Evolutionary conservation across 2,329 filamentous ascomycete species (phyloP), one percentile per base, ranked within the genome.

Genomic region (Verticillium tricorpus): DNA sequence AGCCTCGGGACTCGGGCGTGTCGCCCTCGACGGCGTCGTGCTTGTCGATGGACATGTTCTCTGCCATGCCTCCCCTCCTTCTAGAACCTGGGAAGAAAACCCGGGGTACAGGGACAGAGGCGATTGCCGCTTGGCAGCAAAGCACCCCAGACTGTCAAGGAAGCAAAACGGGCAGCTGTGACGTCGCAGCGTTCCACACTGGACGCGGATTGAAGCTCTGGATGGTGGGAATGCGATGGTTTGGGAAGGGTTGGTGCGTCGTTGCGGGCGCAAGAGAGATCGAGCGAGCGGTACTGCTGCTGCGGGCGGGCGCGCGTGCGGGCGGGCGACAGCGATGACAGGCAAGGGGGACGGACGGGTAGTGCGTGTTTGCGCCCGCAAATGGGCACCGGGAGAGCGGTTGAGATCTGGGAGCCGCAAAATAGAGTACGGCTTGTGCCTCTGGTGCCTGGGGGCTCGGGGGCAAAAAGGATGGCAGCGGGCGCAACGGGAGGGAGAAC

Each of bases 1-100:
- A 88, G 66, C 78, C 83, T 70, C 81, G 76, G 60, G 86, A 88
- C 64, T 88, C 86, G 63, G 87, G 85, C 64, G 83, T 85, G 65
- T 86, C 84, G 65, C 87, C 83, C 73, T 84, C 81, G 69, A 76
- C 74, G 61, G 75, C 76, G 72, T 82, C 82, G 76, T 84, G 83
- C 73, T 83, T 82, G 73, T 88, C 85, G 74, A 88, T 85, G 68
- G 86, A 88, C 86, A 88, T 89, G 68, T 80, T 85, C 76, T 87
- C 85, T 77, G 84, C 83, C 85, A 89, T 89, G 45, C 45, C 45
- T 52, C 19, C 22, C 74, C 79, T 54, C 58, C 58, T 58, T 28
- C 37, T 40, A 31, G 57, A 28, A 58, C 75, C 74, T 75, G 73
- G 74, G 67, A 65, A 62, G 65, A 54, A 52, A 56, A 58, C 52